Percentiles rank a stretch among this genome's conserved stretches.
phyloP scores from a whole-genome alignment of 2,329 filamentous ascomycete genomes.

The Neopestalotiopsis sp. region DNA sequence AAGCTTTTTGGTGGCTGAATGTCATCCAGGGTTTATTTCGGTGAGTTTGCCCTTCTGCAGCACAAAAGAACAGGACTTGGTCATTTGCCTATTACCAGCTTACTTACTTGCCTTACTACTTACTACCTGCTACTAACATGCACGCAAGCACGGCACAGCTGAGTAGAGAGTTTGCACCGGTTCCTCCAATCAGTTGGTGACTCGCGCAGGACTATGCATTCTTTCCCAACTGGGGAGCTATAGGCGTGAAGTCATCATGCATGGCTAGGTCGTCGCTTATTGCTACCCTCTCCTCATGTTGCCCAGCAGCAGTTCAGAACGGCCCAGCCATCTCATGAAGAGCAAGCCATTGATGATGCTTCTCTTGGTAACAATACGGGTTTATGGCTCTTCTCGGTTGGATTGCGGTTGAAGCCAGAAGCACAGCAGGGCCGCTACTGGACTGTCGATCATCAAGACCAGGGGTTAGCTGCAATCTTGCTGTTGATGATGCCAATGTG shows the following conservation, averaged over 20 bases:
- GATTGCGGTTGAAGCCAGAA: not conserved
- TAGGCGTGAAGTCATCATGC: slow-evolving; percentile 1
- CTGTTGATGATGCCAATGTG: not conserved
- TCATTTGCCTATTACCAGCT: not conserved
- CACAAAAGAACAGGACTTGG: not conserved
- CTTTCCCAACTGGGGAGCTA: not conserved
- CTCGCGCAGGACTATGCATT: not conserved
- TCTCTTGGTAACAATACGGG: not conserved
- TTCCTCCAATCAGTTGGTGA: not conserved
- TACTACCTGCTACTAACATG: too few species aligned
- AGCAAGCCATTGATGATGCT: not conserved
- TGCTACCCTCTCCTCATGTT: not conserved
- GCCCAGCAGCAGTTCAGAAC: not conserved
- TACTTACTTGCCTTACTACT: not conserved
- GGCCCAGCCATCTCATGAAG: not conserved
- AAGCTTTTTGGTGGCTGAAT: slow-evolving; percentile 14
- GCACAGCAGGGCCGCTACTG: not conserved
- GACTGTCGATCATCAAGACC: not conserved
- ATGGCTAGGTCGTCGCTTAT: not conserved
- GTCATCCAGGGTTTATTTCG: slow-evolving; percentile 6
- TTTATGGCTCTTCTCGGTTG: not conserved
- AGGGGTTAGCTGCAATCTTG: not conserved
- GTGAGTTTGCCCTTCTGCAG: not conserved
- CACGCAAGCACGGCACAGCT: not conserved
- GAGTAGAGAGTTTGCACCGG: not conserved